A percentile compares a stretch with the other conserved stretches of the same genome.
Evolutionary conservation across 805 yeast species (phyloP).

Genomic region (Yarrowia divulgata): DNA sequence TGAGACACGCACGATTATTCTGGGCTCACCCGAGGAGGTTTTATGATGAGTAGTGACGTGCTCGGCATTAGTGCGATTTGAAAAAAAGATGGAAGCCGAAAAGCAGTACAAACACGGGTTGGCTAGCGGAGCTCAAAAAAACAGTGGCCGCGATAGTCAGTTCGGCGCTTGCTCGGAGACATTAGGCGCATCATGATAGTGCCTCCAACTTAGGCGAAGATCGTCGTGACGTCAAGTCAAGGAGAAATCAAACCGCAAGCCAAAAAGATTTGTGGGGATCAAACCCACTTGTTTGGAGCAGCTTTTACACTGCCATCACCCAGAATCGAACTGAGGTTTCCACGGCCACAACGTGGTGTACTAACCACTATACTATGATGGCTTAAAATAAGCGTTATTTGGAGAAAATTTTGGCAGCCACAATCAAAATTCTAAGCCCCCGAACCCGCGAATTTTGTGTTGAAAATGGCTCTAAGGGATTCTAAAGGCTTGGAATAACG

Average conservation of each 20-base stretch:
- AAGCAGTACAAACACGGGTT: too few species aligned
- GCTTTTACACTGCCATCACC: conserved; percentile 30
- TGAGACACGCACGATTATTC: too few species aligned
- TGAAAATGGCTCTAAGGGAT: background rate
- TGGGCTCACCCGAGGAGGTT: background rate
- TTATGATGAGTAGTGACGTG: background rate
- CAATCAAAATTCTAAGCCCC: background rate
- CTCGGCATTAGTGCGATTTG: background rate
- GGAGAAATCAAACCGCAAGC: too few species aligned
- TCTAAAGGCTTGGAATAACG: too few species aligned
- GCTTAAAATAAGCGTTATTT: conserved; percentile 1
- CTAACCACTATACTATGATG: conserved; percentile 40
- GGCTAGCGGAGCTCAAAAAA: too few species aligned
- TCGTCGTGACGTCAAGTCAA: too few species aligned
- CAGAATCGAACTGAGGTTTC: conserved; percentile 40
- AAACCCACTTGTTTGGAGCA: conserved; percentile 21
- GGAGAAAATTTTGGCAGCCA: background rate
- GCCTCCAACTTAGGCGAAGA: too few species aligned
- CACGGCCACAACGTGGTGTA: conserved; percentile 41
- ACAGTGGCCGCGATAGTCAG: background rate
- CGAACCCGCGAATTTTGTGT: background rate
- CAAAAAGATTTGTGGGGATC: conserved; percentile 2
- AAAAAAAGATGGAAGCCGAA: background rate
- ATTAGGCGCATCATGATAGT: too few species aligned
- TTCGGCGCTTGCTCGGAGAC: background rate